Evolutionary conservation across 2,329 filamentous ascomycete species (phyloP), one percentile per base, ranked within the genome.

Genomic region (Alternaria sp.): DNA sequence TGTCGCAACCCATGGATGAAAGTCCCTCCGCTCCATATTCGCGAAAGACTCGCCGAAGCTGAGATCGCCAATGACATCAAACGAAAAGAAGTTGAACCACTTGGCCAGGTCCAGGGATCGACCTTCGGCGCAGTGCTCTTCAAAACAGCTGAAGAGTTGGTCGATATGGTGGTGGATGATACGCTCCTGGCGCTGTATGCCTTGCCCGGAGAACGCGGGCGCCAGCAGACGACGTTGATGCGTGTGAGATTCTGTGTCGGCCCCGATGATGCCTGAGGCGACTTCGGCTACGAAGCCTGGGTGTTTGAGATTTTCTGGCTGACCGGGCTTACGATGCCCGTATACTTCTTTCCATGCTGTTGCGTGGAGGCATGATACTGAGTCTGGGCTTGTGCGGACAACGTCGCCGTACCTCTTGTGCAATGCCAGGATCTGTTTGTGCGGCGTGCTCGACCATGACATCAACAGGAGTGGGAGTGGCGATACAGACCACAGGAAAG

Each of bases 21-120:
- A 73, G 11, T 61, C 61, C 28, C 59, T 59, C n/a, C 55, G 25
- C 10, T 60, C 57, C 17, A 73, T 26, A 21, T 69, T 69, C 2
- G 67, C 72, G 59, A 72, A 86, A 0, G 83, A 78, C 7, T 83
- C 80, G 0, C 85, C 85, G 65, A 87, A 86, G 0, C 84, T 83
- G 43, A 87, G 77, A 65, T 83, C 82, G 15, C 82, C 82, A 61
- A 70, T 72, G 19, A 72, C 44, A 40, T 72, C 69, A 30, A 72
- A 69, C 0, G 69, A 73, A 9, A 59, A 65, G 25, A 62, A 67
- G 21, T 57, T 61, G 45, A 65, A 70, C 65, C 70, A 72, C 15
- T 64, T 58, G 3, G 30, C 56, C 2, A 73, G 40, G 43, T 73
- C 64, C 8, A 63, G 19, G 9, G 56, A 15, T 36, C 3, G 15